Conservation (phyloP, 2,329 filamentous ascomycete species). For the Parasarocladium wereldwijsianum region DNA sequence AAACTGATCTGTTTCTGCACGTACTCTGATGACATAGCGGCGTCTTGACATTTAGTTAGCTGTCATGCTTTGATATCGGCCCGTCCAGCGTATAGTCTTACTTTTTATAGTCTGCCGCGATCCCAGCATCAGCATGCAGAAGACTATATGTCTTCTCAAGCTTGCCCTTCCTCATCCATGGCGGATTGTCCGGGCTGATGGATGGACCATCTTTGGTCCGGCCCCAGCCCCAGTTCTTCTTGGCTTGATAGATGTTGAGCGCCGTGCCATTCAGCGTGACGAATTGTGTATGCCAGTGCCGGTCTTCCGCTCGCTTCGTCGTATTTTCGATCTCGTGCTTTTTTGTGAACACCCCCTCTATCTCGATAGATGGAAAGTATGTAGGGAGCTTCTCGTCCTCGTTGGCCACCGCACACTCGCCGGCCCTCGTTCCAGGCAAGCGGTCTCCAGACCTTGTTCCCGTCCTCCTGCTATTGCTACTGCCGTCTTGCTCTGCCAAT, state of each 20-base stretch:
- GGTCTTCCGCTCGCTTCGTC: constrained; percentile 44
- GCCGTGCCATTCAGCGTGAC: constrained; percentile 54
- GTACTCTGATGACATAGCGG: constrained; percentile 54
- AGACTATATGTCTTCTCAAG: constrained; percentile 56
- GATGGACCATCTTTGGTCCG: constrained; percentile 32
- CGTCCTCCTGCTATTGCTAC: no score
- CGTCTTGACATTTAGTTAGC: constrained; percentile 21
- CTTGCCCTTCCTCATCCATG: constrained; percentile 35
- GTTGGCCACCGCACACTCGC: constrained; percentile 9
- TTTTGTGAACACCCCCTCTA: constrained; percentile 42
- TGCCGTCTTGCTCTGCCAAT: constrained; percentile 13
- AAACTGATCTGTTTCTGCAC: constrained; percentile 61
- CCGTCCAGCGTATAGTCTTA: constrained; percentile 17
- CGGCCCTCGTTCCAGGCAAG: no score
- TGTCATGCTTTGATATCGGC: neutral
- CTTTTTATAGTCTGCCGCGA: constrained; percentile 61
- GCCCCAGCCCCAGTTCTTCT: constrained; percentile 39
- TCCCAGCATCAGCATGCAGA: constrained; percentile 60
- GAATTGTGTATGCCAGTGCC: constrained; percentile 50
- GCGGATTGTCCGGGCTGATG: constrained; percentile 33
- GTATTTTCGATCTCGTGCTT: constrained; percentile 55
- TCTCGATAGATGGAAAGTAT: constrained; percentile 40
- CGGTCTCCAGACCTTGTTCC: no score
- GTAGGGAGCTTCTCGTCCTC: constrained; percentile 33
- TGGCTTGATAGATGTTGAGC: constrained; percentile 49